Evolutionary conservation across 2,329 filamentous ascomycete genomes (phyloP).

Genomic region (Colletotrichum filicis): DNA sequence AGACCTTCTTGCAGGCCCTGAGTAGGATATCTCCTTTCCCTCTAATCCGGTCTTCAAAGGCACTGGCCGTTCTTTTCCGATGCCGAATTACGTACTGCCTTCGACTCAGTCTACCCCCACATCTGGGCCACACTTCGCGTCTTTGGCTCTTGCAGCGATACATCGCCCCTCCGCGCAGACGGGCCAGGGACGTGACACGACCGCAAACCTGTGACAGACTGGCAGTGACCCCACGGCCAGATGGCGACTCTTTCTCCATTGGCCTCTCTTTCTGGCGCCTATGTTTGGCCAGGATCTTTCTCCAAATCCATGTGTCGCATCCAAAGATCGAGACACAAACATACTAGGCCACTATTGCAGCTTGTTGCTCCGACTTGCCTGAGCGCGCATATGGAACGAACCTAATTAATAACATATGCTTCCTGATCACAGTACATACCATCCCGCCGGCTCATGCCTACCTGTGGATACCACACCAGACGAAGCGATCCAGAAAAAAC

Average conservation of each 20-base stretch:
- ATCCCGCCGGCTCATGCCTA: conserved; percentile 3
- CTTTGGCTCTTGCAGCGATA: background rate
- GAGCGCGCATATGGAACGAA: conserved; percentile 3
- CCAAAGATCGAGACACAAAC: background rate
- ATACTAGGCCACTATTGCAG: background rate
- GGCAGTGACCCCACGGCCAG: background rate
- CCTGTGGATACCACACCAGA: conserved; percentile 8
- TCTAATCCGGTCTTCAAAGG: background rate
- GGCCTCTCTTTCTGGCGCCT: background rate
- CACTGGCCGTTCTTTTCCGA: background rate
- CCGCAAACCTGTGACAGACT: background rate
- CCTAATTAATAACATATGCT: background rate
- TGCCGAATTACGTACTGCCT: conserved; percentile 10
- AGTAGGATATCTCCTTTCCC: background rate
- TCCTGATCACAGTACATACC: background rate
- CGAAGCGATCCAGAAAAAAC: background rate
- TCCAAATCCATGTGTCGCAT: background rate
- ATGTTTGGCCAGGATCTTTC: background rate
- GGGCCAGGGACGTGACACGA: conserved; percentile 5
- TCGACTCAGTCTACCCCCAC: conserved; percentile 30
- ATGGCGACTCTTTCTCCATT: background rate
- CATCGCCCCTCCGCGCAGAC: background rate
- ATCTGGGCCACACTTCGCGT: conserved; percentile 4
- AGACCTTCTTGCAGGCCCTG: background rate
- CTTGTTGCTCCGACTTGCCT: background rate